Base-by-base conservation (phyloP, 2,329 filamentous ascomycete species). In the Mariannaea elegans region DNA sequence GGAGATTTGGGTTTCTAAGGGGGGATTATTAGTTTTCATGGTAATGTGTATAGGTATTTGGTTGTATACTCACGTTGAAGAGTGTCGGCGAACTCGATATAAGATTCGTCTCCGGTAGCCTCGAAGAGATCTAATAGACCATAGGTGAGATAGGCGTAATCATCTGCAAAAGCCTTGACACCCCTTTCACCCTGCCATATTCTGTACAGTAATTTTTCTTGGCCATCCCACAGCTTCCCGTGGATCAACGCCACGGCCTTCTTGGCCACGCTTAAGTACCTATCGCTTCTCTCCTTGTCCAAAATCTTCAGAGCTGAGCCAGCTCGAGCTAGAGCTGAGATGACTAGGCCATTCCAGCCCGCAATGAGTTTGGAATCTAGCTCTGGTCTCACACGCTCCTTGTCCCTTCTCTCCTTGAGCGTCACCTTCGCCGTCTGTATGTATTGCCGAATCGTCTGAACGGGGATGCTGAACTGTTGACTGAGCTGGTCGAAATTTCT, bases 301-400 rank as follows among this genome's bases (percentile, higher is more conserved):
- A 90, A 80, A 2, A 80, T 77, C 18, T 83, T 81, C n/a, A 97
- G 78, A 0, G 89, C 86, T 3, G 87, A 83, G n/a, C 87, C 87
- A 8, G 91, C 87, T 62, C 92, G 86, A 14, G 93, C 88, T n/a
- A 99, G 81, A 1, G 92, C 89, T 2, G 90, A 89, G 56, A 98
- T 93, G 0, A 91, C 92, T 57, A 98, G 85, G 3, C 94, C 94
- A 65, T 98, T 98, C 87, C 92, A 95, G 10, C 89, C 87, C 1
- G 91, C 88, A 3, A 97, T 87, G 41, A 97, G 89, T 76, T 98
- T 98, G 71, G 93, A 91, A 71, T 98, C 95, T 6, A 96, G 78
- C 7, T 87, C 86, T 2, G 95, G 95, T 14, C 89, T 84, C 1
- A 90, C 88, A 1, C 95, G 87, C 65, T 93, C 90, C 64, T 81